Conservation (phyloP, 2,329 filamentous ascomycete genomes). For the Tolypocladium paradoxum region DNA sequence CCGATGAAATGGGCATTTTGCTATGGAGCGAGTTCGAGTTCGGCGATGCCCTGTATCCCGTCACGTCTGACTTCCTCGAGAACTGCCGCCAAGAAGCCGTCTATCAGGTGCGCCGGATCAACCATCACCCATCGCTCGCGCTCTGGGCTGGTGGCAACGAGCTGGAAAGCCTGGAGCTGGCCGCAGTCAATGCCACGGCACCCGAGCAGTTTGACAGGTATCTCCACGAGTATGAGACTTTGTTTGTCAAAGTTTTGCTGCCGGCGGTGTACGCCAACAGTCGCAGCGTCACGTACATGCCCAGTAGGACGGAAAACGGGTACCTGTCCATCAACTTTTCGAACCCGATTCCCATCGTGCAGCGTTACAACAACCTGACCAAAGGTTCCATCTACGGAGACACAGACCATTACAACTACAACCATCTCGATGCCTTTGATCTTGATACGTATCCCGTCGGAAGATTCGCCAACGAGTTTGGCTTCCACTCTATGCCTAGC, state of each 20-base stretch:
- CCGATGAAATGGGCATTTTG: slow-evolving; percentile 49
- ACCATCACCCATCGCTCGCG: slow-evolving; percentile 47
- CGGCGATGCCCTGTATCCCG: slow-evolving; percentile 48
- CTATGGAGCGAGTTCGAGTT: slow-evolving; percentile 56
- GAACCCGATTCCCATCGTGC: slow-evolving; percentile 37
- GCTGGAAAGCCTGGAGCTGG: slow-evolving; percentile 44
- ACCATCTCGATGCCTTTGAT: slow-evolving; percentile 40
- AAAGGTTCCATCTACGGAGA: slow-evolving; percentile 45
- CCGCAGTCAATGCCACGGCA: slow-evolving; percentile 21
- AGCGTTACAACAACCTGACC: slow-evolving; percentile 44
- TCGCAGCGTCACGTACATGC: slow-evolving; percentile 48
- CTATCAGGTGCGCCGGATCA: slow-evolving; percentile 50
- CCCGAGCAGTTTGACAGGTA: slow-evolving; percentile 26
- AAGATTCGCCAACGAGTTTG: slow-evolving; percentile 53
- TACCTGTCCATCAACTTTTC: slow-evolving; percentile 44
- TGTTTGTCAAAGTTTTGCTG: slow-evolving; percentile 45
- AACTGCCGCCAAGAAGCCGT: slow-evolving; percentile 44
- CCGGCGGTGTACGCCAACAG: slow-evolving; percentile 47
- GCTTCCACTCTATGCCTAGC: slow-evolving; percentile 52
- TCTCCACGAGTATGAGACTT: slow-evolving; percentile 41
- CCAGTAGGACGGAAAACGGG: slow-evolving; percentile 49
- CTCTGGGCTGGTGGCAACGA: slow-evolving; percentile 49
- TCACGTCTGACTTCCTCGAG: slow-evolving; percentile 39
- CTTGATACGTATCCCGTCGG: slow-evolving; percentile 43
- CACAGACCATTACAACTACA: slow-evolving; percentile 51